These are phyloP conservation scores for Fusarium oligoseptatum DNA, from an alignment of 2,329 filamentous ascomycete species.

Conservation along the genomic window DNA sequence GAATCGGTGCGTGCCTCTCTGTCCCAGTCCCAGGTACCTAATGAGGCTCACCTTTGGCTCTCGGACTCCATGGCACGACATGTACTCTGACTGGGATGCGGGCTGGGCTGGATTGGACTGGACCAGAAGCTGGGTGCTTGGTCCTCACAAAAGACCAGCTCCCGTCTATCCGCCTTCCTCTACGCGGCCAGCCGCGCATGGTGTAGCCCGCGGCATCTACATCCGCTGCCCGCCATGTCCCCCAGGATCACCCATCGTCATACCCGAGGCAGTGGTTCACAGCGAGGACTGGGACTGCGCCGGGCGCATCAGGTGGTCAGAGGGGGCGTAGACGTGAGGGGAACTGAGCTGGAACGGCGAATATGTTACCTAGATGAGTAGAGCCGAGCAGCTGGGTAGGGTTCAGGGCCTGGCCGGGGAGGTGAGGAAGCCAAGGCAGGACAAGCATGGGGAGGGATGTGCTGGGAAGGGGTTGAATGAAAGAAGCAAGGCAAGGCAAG, in stretches of 20 bases:
- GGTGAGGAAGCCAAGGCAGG: neutral
- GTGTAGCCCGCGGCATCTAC: conserved; percentile 30
- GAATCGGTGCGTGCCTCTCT: conserved; percentile 18
- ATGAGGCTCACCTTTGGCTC: conserved; percentile 40
- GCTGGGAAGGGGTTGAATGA: neutral
- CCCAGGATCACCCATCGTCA: conserved; percentile 20
- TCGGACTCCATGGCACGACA: conserved; percentile 36
- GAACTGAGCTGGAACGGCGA: conserved; percentile 10
- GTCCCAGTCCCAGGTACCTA: conserved; percentile 13
- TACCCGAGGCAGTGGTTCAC: conserved; percentile 28
- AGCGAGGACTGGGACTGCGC: conserved; percentile 13
- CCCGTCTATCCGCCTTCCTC: conserved; percentile 33
- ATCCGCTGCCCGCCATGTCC: conserved; percentile 23
- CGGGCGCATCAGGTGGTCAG: conserved; percentile 27
- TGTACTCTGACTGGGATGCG: conserved; percentile 26
- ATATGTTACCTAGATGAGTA: conserved; percentile 16
- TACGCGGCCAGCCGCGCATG: conserved; percentile 42
- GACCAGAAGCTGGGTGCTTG: neutral
- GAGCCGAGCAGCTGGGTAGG: conserved; percentile 22
- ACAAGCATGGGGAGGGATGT: neutral
- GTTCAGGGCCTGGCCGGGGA: conserved; percentile 3
- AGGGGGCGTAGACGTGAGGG: conserved; percentile 6
- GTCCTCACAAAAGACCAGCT: conserved; percentile 17
- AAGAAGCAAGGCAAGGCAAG: neutral
- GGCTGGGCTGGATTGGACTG: neutral